Evolutionary conservation across 2,329 filamentous ascomycete species (phyloP), one percentile per base, ranked within the genome.

Genomic region (Herpotrichia juniperi): DNA sequence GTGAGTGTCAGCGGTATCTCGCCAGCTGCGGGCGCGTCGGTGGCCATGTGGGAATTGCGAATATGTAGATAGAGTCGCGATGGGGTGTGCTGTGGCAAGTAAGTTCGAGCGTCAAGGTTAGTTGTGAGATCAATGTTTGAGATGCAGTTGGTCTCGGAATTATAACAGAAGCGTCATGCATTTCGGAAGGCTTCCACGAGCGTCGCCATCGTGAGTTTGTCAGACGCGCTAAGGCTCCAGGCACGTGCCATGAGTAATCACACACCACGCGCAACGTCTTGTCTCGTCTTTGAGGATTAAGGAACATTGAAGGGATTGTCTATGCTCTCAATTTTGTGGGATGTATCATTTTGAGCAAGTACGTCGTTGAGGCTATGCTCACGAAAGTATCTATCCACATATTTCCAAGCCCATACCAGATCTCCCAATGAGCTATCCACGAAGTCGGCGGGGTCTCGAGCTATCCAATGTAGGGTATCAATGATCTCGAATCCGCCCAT

Each of bases 1-100:
- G 79, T 78, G 53, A 87, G 67, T 14, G 76, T 81, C 32, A 87
- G 66, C 28, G 66, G 51, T 7, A 71, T 50, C 48, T 66, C 54
- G 37, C 60, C 52, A 34, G 53, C 31, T 19, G 59, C 26, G 22
- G 58, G 48, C 35, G 35, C 21, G 25, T 45, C 34, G 46, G 47
- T 54, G 26, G 56, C 40, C 57, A 64, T 68, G 48, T 17, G 54
- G 35, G 25, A 11, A 30, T 37, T 22, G 16, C 34, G 19, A 26
- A 16, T 24, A 55, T 21, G 40, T 46, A 30, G 48, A 22, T 22
- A 26, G 46, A 16, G 17, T 34, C 54, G 48, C 51, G 9, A 17
- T 39, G 31, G 30, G 24, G 6, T 7, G n/a, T 57, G 10, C 19
- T 64, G 21, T 42, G 31, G 17, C 11, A 37, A 19, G 16, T 19